These are phyloP conservation scores for Breviolum minutum DNA, from an alignment of 73 alveolate genomes.

Conservation along the genomic window DNA sequence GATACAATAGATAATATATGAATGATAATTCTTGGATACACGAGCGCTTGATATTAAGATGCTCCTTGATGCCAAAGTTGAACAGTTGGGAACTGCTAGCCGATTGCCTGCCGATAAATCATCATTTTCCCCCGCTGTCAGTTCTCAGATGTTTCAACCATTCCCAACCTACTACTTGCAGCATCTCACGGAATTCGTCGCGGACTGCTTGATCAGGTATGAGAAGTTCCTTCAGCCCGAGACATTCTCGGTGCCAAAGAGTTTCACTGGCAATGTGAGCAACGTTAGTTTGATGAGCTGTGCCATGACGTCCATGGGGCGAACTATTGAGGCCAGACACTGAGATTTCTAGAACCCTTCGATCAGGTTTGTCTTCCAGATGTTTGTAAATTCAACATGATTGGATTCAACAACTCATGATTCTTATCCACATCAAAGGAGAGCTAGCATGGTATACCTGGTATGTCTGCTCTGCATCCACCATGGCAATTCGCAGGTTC, in stretches of 20 bases:
- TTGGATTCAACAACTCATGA: neutral
- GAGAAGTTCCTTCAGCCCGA: constrained; percentile 92
- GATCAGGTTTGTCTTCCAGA: neutral
- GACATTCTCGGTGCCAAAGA: constrained; percentile 67
- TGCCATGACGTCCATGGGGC: neutral
- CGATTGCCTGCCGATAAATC: no score
- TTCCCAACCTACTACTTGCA: neutral
- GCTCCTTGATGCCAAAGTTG: no score
- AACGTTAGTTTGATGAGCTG: neutral
- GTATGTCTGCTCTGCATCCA: neutral
- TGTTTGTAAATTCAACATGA: neutral
- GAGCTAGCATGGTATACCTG: neutral
- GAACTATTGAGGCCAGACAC: neutral
- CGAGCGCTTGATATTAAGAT: no score
- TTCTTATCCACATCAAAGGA: neutral
- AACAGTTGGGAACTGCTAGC: no score
- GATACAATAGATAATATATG: no score
- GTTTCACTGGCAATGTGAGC: constrained; percentile 17
- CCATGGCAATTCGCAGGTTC: constrained; percentile 14
- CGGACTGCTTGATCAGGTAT: neutral
- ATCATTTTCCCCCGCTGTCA: neutral
- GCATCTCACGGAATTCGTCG: neutral
- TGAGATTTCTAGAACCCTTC: neutral
- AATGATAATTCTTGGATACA: no score
- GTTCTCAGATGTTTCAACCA: neutral